These are phyloP conservation scores for Lophium mytilinum DNA, from an alignment of 495 filamentous ascomycete genomes.

Conservation along the genomic window DNA sequence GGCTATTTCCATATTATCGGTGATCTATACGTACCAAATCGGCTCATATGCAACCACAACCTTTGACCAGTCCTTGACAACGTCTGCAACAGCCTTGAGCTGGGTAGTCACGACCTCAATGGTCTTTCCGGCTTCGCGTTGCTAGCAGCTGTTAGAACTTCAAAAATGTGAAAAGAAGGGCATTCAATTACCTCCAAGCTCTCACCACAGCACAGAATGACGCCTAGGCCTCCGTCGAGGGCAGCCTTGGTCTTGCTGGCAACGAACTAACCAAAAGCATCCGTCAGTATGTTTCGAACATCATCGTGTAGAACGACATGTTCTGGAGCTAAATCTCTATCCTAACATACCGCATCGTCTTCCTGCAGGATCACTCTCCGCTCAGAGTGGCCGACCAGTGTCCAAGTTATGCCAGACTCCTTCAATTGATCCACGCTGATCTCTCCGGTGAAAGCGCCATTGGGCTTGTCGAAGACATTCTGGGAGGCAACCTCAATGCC, in stretches of 20 bases:
- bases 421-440: slow-evolving; percentile 85
- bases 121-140: slow-evolving; percentile 80
- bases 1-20: not conserved
- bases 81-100: slow-evolving; percentile 45
- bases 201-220: slow-evolving; percentile 96
- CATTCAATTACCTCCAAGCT: slow-evolving; percentile 56
- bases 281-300: not conserved
- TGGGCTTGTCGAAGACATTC: slow-evolving; percentile 94
- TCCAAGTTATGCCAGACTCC: slow-evolving; percentile 80
- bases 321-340: too few species aligned
- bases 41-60: slow-evolving; percentile 98
- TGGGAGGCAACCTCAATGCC: slow-evolving; percentile 80
- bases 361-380: slow-evolving; percentile 80
- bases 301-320: not conserved
- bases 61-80: slow-evolving; percentile 77
- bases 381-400: slow-evolving; percentile 88
- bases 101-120: slow-evolving; percentile 73
- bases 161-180: not conserved
- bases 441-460: slow-evolving; percentile 95
- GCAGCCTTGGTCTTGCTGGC: slow-evolving; percentile 89
- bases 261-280: slow-evolving; percentile 48
- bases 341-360: slow-evolving; percentile 47
- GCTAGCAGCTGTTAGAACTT: slow-evolving; percentile 32
- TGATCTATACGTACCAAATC: slow-evolving; percentile 58
- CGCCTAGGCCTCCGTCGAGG: slow-evolving; percentile 73